Conservation (phyloP, 2,329 filamentous ascomycete species). For the Fusarium neocosmosporiellum region DNA sequence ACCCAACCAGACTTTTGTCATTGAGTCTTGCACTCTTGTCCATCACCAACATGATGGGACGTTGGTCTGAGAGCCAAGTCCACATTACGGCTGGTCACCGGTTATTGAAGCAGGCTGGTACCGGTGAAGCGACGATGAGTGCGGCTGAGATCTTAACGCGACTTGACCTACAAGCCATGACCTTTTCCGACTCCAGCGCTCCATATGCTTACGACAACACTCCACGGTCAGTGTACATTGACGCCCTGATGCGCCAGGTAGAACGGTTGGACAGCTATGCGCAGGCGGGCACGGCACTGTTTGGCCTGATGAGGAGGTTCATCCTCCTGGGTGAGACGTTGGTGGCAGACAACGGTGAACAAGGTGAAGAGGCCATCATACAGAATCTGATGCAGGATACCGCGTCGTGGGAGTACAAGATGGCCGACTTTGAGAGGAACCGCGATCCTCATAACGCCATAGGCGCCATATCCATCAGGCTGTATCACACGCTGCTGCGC, state of each 20-base stretch:
- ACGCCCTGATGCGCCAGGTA: constrained; percentile 16
- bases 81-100: constrained; percentile 47
- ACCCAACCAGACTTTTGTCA: constrained; percentile 43
- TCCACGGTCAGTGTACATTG: constrained; percentile 22
- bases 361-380: neutral
- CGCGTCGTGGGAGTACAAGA: constrained; percentile 37
- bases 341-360: neutral
- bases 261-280: constrained; percentile 31
- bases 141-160: constrained; percentile 44
- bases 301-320: constrained; percentile 34
- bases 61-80: constrained; percentile 45
- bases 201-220: constrained; percentile 44
- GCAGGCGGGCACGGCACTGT: constrained; percentile 37
- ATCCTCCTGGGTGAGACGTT: constrained; percentile 34
- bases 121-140: constrained; percentile 18
- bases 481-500: constrained; percentile 46
- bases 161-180: constrained; percentile 50
- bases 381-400: constrained; percentile 22
- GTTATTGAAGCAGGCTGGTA: constrained; percentile 37
- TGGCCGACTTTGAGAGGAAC: constrained; percentile 36
- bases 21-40: constrained; percentile 49
- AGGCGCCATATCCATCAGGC: constrained; percentile 36
- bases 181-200: constrained; percentile 46
- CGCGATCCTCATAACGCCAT: constrained; percentile 13
- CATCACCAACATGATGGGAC: constrained; percentile 46